Conservation (phyloP, 305 asterid genomes). For the Fraxinus nigra region DNA sequence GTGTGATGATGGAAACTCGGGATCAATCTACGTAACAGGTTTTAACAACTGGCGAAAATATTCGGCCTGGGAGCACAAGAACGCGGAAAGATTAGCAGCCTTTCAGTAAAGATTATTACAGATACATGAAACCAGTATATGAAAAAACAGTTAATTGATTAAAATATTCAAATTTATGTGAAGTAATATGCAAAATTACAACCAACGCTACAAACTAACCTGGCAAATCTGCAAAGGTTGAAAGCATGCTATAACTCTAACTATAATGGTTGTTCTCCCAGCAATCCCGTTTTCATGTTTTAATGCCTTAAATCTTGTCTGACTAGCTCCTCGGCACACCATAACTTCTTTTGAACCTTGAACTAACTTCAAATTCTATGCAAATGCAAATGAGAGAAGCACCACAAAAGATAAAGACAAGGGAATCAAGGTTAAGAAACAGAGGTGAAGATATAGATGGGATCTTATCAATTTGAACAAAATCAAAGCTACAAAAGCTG, state of each 20-base stretch:
- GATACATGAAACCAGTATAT: not conserved
- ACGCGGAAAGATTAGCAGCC: conserved; percentile 17
- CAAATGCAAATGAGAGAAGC: conserved; percentile 22
- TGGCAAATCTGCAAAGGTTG: conserved; percentile 80
- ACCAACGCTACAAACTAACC: conserved; percentile 38
- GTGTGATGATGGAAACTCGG: conserved; percentile 25
- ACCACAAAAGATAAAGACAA: conserved; percentile 11
- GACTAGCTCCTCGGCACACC: conserved; percentile 92
- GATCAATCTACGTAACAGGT: conserved; percentile 80
- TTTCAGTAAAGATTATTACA: conserved; percentile 5
- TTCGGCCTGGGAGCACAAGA: conserved; percentile 56
- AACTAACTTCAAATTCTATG: conserved; percentile 26
- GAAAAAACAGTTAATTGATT: not conserved
- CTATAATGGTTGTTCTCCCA: conserved; percentile 65
- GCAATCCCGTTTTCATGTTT: conserved; percentile 79
- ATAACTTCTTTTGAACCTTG: conserved; percentile 58
- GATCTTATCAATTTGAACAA: not conserved
- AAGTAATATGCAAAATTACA: conserved; percentile 4
- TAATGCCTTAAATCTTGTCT: conserved; percentile 62
- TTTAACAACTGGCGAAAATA: conserved; percentile 88
- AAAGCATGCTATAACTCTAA: conserved; percentile 83
- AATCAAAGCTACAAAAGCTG: not conserved
- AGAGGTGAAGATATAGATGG: conserved; percentile 3
- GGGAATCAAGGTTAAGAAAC: not conserved
- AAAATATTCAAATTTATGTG: not conserved